Conservation (phyloP, 208 protist species). For the Acanthamoeba lenticulata region DNA sequence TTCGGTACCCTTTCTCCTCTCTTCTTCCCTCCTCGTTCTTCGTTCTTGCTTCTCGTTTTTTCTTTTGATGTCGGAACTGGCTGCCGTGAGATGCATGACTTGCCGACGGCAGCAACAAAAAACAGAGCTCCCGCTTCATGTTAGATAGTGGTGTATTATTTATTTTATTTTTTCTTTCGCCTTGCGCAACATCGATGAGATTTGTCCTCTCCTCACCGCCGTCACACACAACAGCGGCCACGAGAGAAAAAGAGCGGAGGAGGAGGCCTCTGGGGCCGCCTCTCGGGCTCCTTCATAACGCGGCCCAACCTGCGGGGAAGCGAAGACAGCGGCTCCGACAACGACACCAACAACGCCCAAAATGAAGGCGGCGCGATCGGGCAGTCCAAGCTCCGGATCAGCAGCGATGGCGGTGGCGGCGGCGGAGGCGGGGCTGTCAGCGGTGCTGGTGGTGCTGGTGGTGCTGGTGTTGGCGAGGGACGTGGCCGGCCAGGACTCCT, state of each 20-base stretch:
- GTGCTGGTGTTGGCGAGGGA: no score
- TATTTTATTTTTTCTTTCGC: background rate
- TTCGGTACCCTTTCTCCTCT: background rate
- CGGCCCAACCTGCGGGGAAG: no score
- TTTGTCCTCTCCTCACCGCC: background rate
- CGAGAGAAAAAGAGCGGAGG: background rate
- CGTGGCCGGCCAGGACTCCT: no score
- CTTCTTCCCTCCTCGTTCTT: background rate
- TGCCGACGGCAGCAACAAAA: background rate
- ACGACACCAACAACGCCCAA: background rate
- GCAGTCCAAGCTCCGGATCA: background rate
- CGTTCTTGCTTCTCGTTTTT: background rate
- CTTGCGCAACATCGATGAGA: no score
- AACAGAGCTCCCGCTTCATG: background rate
- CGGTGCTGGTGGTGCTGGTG: no score
- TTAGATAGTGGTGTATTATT: background rate
- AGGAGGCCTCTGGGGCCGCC: background rate
- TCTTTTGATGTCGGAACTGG: background rate
- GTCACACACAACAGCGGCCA: background rate
- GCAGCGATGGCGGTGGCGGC: background rate
- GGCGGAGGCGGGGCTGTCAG: no score
- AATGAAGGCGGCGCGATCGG: background rate
- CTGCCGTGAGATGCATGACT: no score
- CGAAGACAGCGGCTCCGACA: no score
- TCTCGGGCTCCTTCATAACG: background rate